Conservation (phyloP, 306 rosid species). For the Pachyrhizus erosus region DNA sequence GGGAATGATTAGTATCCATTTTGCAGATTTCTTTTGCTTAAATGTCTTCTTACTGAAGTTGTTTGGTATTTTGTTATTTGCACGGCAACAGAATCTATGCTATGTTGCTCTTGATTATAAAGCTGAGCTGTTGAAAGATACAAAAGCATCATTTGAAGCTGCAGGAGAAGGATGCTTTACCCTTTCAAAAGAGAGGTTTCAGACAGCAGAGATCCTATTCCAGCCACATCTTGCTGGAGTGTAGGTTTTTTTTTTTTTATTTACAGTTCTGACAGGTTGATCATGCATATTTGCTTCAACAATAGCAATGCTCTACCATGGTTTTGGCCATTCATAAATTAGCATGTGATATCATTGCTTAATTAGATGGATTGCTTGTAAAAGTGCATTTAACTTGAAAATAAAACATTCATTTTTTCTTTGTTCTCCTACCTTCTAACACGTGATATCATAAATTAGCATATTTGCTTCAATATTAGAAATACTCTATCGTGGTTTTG, state of each 20-base stretch:
- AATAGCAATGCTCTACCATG: slow-evolving; percentile 18
- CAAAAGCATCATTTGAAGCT: slow-evolving; percentile 70
- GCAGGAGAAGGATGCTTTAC: slow-evolving; percentile 78
- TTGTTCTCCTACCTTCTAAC: neutral
- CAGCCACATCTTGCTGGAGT: slow-evolving; percentile 82
- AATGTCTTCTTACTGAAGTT: slow-evolving; percentile 34
- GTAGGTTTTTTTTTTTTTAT: slow-evolving; percentile 57
- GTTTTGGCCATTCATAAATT: slow-evolving; percentile 8
- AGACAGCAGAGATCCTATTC: slow-evolving; percentile 87
- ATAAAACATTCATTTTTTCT: neutral
- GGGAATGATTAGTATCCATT: slow-evolving; percentile 17
- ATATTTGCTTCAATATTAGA: slow-evolving; percentile 15
- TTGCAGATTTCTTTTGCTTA: slow-evolving; percentile 8
- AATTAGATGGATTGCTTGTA: slow-evolving; percentile 5
- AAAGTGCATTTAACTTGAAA: slow-evolving; percentile 18
- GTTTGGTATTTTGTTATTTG: slow-evolving; percentile 41
- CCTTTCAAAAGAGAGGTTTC: slow-evolving; percentile 88
- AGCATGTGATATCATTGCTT: neutral
- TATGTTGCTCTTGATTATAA: slow-evolving; percentile 88
- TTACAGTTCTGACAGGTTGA: neutral
- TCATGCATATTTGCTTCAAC: slow-evolving; percentile 9
- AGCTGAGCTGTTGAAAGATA: slow-evolving; percentile 75
- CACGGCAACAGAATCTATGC: slow-evolving; percentile 71
- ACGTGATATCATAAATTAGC: no score
- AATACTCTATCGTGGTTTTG: slow-evolving; percentile 19